These are phyloP conservation scores for Medicago ruthenica DNA, from an alignment of 306 rosid genomes.

Conservation along the genomic window DNA sequence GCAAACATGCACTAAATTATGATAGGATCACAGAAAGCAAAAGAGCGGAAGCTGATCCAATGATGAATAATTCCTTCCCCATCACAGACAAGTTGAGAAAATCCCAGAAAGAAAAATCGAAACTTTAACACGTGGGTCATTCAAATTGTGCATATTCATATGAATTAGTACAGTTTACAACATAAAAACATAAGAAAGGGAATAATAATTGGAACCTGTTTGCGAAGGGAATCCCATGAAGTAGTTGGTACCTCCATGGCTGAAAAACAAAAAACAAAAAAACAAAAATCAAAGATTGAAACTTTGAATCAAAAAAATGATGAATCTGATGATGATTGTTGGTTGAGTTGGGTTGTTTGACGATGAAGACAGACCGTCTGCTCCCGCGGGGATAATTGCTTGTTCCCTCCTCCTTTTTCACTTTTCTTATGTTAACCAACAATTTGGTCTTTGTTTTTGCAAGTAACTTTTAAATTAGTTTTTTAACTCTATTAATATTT, in stretches of 20 bases:
- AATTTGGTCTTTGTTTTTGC: no score
- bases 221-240: slow-evolving; percentile 98
- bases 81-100: slow-evolving; percentile 33
- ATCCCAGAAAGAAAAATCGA: slow-evolving; percentile 20
- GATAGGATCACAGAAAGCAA: background rate
- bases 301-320: background rate
- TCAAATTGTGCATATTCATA: slow-evolving; percentile 24
- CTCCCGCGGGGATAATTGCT: slow-evolving; percentile 43
- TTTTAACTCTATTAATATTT: no score
- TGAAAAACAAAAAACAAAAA: slow-evolving; percentile 29
- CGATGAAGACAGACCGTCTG: slow-evolving; percentile 65
- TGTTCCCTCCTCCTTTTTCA: background rate
- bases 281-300: background rate
- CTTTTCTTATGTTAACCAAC: background rate
- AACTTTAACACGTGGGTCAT: background rate
- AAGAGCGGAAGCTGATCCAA: slow-evolving; percentile 1
- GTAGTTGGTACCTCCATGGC: slow-evolving; percentile 69
- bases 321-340: slow-evolving; percentile 3
- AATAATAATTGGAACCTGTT: slow-evolving; percentile 60
- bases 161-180: background rate
- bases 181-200: background rate
- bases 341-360: slow-evolving; percentile 52
- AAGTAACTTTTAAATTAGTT: no score
- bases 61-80: background rate
- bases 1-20: background rate